A percentile compares a stretch with the other conserved stretches of the same genome.
phyloP scores from a whole-genome alignment of 1,284 basidiomycete species.

The Amylostereum areolatum region DNA sequence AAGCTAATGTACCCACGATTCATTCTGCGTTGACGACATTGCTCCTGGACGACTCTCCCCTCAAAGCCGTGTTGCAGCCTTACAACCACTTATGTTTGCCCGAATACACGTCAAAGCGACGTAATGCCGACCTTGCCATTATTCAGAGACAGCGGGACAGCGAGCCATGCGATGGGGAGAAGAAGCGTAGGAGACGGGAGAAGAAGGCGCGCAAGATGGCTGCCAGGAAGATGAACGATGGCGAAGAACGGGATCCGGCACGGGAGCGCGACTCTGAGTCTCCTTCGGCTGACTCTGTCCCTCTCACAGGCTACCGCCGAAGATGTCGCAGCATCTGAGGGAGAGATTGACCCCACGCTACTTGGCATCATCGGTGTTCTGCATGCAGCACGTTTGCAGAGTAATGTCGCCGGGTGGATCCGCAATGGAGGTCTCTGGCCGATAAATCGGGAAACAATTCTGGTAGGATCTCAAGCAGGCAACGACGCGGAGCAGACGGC shows the following conservation, averaged over 20 bases:
- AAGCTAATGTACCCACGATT: conserved; percentile 6
- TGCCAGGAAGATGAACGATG: not conserved
- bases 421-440: conserved; percentile 48
- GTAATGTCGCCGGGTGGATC: conserved; percentile 67
- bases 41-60: conserved; percentile 76
- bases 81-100: conserved; percentile 73
- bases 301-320: too few relatives aligned
- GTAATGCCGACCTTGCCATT: conserved; percentile 37
- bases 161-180: conserved; percentile 3
- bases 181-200: conserved; percentile 17
- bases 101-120: conserved; percentile 51
- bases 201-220: conserved; percentile 8
- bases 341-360: conserved; percentile 49
- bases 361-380: conserved; percentile 70
- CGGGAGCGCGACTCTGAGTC: not conserved
- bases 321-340: not conserved
- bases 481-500: conserved; percentile 2
- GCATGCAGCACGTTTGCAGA: conserved; percentile 51
- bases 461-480: not conserved
- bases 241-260: too few relatives aligned
- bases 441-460: conserved; percentile 17
- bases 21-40: conserved; percentile 69
- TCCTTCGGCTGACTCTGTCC: conserved; percentile 9
- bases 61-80: conserved; percentile 75
- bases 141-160: conserved; percentile 18